These are phyloP conservation scores for Vitis vinifera DNA, from an alignment of 164 flowering plant genomes.

Conservation along the genomic window ASM3070453v1 NC_081805.1:6669001-6669500, in stretches of 20 bases:
- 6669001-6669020: not conserved
- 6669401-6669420: slow-evolving; percentile 94
- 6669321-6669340: not conserved
- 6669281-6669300: not conserved
- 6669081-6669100: slow-evolving; percentile 81
- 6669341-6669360: not conserved
- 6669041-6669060: slow-evolving; percentile 41
- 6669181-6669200: not conserved
- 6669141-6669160: slow-evolving; percentile 97
- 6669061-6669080: slow-evolving; percentile 82
- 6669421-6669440: slow-evolving; percentile 78
- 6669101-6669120: slow-evolving; percentile 91
- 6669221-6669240: not conserved
- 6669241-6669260: not conserved
- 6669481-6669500: slow-evolving; percentile 31
- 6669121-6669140: slow-evolving; percentile 96
- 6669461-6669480: slow-evolving; percentile 32
- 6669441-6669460: slow-evolving; percentile 36
- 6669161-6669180: slow-evolving; percentile 45
- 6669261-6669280: not conserved
- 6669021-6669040: not conserved
- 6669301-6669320: not conserved
- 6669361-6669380: slow-evolving; percentile 68
- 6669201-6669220: not conserved
- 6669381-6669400: slow-evolving; percentile 81